Base-by-base conservation (phyloP, 2,329 filamentous ascomycete species). In the Domatiomyces catenatus region DNA sequence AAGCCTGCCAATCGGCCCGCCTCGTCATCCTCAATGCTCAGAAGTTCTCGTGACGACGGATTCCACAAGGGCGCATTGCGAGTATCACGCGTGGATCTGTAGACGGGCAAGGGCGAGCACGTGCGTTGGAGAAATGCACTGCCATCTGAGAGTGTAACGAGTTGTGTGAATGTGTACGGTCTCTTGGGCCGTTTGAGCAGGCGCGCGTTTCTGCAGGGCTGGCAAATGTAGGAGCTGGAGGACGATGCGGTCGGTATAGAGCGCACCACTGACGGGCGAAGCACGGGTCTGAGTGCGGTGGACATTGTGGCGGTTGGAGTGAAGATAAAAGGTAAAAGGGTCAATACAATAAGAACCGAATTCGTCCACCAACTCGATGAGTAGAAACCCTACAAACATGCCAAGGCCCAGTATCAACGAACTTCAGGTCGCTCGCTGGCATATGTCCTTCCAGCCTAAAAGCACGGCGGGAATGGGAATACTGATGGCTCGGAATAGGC, bases 101-200 rank as follows among this genome's bases (percentile, higher is more conserved):
- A 80, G 52, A 82, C 70, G 6, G 79, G 73, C 19, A 70, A 61
- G 2, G 71, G 71, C 5, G 71, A 73, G 46, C 70, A 73, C 43
- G 71, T 74, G 58, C 71, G 71, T 58, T 72, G 69, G 17, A 66
- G 67, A 64, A 71, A 96, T 53, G 89, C 84, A 62, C 80, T 85
- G 60, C 92, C 92, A 72, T 98, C 92, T 42, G 84, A 86, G 57
- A 96, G 83, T 49, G 88, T 89, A 59, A 98, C 75, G 54, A 98
- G 78, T 70, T 98, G 92, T n/a, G 90, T 95, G 75, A 95, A 96
- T 59, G 83, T 86, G 75, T 95, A 96, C 43, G 92, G 90, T 5
- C 89, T 80, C 63, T 88, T 84, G n/a, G 88, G 88, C 15, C 92
- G 86, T 55, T 77, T 77, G 64, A 96, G 79, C 56, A 94, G 84